Percentiles rank a stretch among this genome's conserved stretches.
Evolutionary conservation across 495 filamentous ascomycete species (phyloP).

Genomic region (Terfezia boudieri): DNA sequence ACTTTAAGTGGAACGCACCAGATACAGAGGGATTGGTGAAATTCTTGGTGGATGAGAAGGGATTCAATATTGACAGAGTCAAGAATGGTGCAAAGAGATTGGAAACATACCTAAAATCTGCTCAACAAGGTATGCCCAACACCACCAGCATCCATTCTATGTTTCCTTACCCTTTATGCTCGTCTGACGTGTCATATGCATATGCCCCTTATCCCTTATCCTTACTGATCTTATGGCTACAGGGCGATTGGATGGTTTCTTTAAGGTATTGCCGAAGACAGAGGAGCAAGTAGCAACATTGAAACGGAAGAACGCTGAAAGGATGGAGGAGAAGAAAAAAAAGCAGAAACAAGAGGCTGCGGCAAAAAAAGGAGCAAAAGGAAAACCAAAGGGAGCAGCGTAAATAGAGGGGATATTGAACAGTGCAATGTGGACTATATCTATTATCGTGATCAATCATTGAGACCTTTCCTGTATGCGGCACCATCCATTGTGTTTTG

Average conservation of each 20-base stretch:
- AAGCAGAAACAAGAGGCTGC: slow-evolving; percentile 73
- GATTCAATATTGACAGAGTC: slow-evolving; percentile 87
- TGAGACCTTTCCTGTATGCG: too few relatives aligned
- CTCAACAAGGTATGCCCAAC: slow-evolving; percentile 41
- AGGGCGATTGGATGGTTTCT: slow-evolving; percentile 82
- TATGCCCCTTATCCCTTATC: too few relatives aligned
- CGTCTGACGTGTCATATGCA: too few relatives aligned
- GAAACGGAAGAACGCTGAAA: slow-evolving; percentile 86
- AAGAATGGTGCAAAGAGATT: slow-evolving; percentile 50
- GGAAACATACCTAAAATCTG: slow-evolving; percentile 67
- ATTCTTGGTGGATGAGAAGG: slow-evolving; percentile 82
- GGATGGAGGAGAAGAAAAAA: slow-evolving; percentile 75
- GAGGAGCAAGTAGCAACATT: slow-evolving; percentile 56
- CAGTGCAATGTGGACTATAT: too few relatives aligned
- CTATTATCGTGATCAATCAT: too few relatives aligned
- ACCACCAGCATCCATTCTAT: neutral
- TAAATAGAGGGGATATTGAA: neutral
- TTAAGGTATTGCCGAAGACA: slow-evolving; percentile 79
- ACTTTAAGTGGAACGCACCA: slow-evolving; percentile 93
- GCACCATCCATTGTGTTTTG: too few relatives aligned
- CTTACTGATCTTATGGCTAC: too few relatives aligned
- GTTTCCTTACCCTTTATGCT: too few relatives aligned
- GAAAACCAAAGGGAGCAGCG: slow-evolving; percentile 40
- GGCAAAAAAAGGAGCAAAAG: slow-evolving; percentile 71
- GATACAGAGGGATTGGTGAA: slow-evolving; percentile 72